phyloP scores from a whole-genome alignment of 1,139 yeast species.

The Diutina scorzettiae region DNA sequence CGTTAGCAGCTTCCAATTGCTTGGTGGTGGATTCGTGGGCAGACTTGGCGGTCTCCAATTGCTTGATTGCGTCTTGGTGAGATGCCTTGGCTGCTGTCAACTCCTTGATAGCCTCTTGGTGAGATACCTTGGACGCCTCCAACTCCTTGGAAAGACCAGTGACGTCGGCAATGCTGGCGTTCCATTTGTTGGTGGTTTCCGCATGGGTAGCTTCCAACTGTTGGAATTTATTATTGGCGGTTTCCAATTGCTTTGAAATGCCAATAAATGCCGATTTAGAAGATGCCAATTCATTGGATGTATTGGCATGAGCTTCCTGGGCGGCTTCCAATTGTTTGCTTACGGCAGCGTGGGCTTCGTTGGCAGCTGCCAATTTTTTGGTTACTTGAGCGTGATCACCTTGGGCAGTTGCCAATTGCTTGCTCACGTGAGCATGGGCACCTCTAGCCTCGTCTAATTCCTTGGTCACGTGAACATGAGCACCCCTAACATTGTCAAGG shows the following conservation, averaged over 20 bases:
- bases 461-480: not conserved
- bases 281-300: not conserved
- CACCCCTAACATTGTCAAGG: not conserved
- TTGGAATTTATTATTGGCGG: not conserved
- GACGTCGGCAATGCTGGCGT: not conserved
- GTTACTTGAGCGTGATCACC: not conserved
- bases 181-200: not conserved
- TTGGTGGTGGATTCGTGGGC: not conserved
- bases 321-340: not conserved
- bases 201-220: not conserved
- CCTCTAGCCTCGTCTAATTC: not conserved
- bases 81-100: not conserved
- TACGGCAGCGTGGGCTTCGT: not conserved
- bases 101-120: not conserved
- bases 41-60: not conserved
- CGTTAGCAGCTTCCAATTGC: not conserved
- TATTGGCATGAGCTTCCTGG: not conserved
- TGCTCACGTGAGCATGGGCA: not conserved
- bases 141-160: not conserved
- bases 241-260: not conserved
- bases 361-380: not conserved
- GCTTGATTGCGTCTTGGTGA: not conserved
- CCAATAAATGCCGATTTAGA: not conserved
- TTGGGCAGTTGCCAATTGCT: not conserved
- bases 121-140: not conserved